Evolutionary conservation across 2,329 filamentous ascomycete genomes (phyloP).

Genomic region (Alternaria arbusti): DNA sequence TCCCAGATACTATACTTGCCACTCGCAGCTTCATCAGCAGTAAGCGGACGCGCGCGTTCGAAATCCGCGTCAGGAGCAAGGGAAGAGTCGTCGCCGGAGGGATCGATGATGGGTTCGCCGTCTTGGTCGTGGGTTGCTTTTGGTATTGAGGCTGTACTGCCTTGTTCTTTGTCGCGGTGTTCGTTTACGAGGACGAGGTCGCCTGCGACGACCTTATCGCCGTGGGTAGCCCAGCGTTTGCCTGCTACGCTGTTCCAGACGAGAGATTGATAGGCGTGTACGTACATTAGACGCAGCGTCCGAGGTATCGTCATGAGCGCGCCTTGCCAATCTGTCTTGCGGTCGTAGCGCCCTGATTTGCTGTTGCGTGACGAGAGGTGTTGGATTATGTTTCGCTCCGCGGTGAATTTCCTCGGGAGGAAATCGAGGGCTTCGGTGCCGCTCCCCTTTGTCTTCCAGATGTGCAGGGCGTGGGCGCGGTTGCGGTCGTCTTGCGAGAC

Average conservation of each 20-base stretch:
- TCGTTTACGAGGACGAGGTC: slow-evolving; percentile 78
- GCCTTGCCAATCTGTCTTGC: slow-evolving; percentile 75
- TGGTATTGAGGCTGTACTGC: slow-evolving; percentile 34
- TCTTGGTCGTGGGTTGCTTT: slow-evolving; percentile 58
- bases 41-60: slow-evolving; percentile 74
- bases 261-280: slow-evolving; percentile 93
- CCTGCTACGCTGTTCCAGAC: slow-evolving; percentile 91
- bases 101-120: slow-evolving; percentile 70
- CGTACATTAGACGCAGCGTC: slow-evolving; percentile 88
- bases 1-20: slow-evolving; percentile 84
- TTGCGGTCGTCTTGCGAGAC: slow-evolving; percentile 77
- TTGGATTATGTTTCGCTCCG: slow-evolving; percentile 78
- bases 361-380: slow-evolving; percentile 65
- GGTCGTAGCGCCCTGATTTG: slow-evolving; percentile 54
- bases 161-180: slow-evolving; percentile 56
- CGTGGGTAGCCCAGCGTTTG: slow-evolving; percentile 78
- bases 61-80: slow-evolving; percentile 63
- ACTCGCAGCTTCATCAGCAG: slow-evolving; percentile 76
- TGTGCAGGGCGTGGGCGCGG: slow-evolving; percentile 78
- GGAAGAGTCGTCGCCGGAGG: slow-evolving; percentile 63
- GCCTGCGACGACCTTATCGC: slow-evolving; percentile 76
- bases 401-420: slow-evolving; percentile 81
- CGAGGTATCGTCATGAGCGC: slow-evolving; percentile 81
- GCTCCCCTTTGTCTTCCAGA: slow-evolving; percentile 70
- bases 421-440: slow-evolving; percentile 66